These are phyloP conservation scores for Lignosus rhinocerotis DNA, from an alignment of 1,284 basidiomycete species.

Conservation along the genomic window DNA sequence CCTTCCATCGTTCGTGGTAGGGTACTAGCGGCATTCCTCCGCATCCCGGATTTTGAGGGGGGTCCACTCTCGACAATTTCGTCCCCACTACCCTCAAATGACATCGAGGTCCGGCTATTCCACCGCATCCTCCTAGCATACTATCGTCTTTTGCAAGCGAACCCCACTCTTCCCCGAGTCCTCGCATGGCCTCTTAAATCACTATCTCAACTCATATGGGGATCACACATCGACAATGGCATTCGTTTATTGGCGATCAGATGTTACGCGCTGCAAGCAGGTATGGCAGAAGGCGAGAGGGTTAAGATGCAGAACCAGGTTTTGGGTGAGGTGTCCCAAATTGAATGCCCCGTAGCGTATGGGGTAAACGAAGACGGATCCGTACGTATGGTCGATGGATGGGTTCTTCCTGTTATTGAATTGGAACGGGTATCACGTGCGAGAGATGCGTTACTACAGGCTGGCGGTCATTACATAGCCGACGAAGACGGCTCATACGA, in stretches of 20 bases:
- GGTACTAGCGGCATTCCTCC: constrained; percentile 51
- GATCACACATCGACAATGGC: constrained; percentile 60
- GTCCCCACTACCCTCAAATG: constrained; percentile 38
- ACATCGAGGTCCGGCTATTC: constrained; percentile 45
- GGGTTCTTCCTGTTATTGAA: constrained; percentile 77
- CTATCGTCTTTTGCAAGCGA: constrained; percentile 76
- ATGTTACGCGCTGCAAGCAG: constrained; percentile 72
- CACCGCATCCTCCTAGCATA: constrained; percentile 77
- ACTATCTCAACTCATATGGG: constrained; percentile 57
- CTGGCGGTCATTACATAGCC: constrained; percentile 47
- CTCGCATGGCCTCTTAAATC: constrained; percentile 68
- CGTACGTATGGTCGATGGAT: constrained; percentile 60
- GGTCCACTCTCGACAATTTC: constrained; percentile 63
- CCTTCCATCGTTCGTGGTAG: constrained; percentile 23
- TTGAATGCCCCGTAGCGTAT: constrained; percentile 60
- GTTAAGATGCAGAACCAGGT: constrained; percentile 61
- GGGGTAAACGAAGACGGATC: constrained; percentile 47
- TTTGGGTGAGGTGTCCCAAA: constrained; percentile 56
- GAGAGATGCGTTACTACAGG: constrained; percentile 48
- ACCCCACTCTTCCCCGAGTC: constrained; percentile 62
- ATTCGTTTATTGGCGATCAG: constrained; percentile 73
- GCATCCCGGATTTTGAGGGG: constrained; percentile 42
- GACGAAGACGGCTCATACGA: constrained; percentile 37
- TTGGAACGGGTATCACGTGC: constrained; percentile 55
- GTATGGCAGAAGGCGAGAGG: constrained; percentile 77